Conservation (phyloP, 805 yeast genomes). For the Zygosaccharomyces rouxii region DNA sequence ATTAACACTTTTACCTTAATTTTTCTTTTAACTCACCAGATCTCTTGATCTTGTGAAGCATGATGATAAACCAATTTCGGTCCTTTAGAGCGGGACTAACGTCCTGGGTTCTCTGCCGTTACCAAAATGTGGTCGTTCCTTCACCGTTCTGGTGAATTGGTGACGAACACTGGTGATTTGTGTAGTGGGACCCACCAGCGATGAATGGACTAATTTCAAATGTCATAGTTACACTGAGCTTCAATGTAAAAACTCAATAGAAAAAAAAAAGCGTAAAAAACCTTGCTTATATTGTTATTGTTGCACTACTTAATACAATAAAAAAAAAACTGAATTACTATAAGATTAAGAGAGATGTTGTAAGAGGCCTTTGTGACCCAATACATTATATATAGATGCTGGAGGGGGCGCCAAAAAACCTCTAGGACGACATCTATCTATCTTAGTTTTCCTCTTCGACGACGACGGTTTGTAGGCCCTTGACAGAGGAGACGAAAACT, state of each 20-base stretch:
- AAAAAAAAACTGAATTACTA: neutral
- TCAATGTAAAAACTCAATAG: neutral
- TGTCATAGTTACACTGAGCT: slow-evolving; percentile 86
- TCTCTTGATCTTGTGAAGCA: slow-evolving; percentile 5
- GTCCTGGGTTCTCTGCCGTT: slow-evolving; percentile 6
- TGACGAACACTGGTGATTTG: neutral
- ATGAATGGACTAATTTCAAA: slow-evolving; percentile 48
- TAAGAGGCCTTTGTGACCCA: neutral
- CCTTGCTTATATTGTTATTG: neutral
- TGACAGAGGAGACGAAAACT: slow-evolving; percentile 87
- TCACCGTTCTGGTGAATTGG: slow-evolving; percentile 22
- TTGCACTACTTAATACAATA: slow-evolving; percentile 8
- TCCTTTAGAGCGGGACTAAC: slow-evolving; percentile 5
- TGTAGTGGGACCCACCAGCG: slow-evolving; percentile 45
- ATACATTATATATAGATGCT: neutral
- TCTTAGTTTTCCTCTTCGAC: slow-evolving; percentile 69
- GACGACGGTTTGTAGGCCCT: slow-evolving; percentile 97
- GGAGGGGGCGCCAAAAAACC: neutral
- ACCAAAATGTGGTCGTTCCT: neutral
- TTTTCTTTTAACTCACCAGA: neutral
- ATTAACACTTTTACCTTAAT: neutral
- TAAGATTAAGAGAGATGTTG: slow-evolving; percentile 1
- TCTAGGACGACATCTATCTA: slow-evolving; percentile 17
- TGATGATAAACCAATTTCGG: slow-evolving; percentile 2
- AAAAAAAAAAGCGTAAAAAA: neutral